Base-by-base conservation (phyloP, 345 rosid genomes). In the Durio zibethinus region DNA sequence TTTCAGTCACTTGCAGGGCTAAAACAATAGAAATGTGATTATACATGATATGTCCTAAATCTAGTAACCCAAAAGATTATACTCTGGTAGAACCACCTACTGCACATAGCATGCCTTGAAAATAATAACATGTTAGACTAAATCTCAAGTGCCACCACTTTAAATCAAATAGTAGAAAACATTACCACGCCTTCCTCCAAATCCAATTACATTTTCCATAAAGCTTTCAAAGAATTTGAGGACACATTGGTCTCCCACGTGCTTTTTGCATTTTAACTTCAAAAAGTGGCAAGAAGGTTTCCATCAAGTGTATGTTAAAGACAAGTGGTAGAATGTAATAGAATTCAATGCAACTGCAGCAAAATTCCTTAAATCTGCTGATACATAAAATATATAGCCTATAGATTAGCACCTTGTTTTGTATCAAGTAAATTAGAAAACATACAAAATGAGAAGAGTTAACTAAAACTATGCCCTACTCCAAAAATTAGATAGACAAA, bases 361-460 rank as follows among this genome's bases (percentile, higher is more conserved):
- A 67, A 23, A 67, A 23, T 23, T 67, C 35, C 10, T 42, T 42
- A 42, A 7, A 12, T 23, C 25, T 7, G 27, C 8, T 69, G 23
- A 15, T 45, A 27, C 5, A 7, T 18, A 20, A 20, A 72, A 52
- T 57, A 50, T 50, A 31, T 29, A 16, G n/a, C 16, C 25, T 20
- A 52, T 31, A 72, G 29, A 35, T 53, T 72, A 52, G 45, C 43
- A 53, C 45, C 36, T 35, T 52, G 20, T 72, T 53, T 72, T 29
- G 29, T 29, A 72, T 4, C 20, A 50, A 71, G 57, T 70, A 29
- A 40, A 72, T 20, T 45, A 2, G 43, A 52, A 45, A 52, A 53
- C 73, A 72, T 31, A 25, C n/a, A 53, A 72, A n/a, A 72, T 72
- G 60, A 72, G 11, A n/a, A 47, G 1, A n/a, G 71, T 38, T 40